Percentiles rank a stretch among this genome's conserved stretches.
Conservation (phyloP, 768 basidiomycete species). For the Auriculariales sp. region DNA sequence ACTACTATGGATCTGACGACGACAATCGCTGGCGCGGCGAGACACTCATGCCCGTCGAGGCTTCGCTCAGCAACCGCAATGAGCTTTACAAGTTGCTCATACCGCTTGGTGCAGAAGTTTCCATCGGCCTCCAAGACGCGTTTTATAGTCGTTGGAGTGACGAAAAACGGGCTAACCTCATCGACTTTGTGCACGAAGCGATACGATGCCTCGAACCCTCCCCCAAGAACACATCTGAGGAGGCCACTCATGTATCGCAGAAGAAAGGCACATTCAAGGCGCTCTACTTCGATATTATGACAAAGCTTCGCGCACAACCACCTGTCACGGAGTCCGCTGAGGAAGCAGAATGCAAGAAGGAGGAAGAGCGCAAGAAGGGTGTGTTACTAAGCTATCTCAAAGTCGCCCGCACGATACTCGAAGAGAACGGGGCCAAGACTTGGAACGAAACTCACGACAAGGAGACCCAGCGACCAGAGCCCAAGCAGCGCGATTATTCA, state of each 20-base stretch:
- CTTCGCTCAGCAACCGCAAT: constrained; percentile 11
- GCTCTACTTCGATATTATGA: too few relatives aligned
- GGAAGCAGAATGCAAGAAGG: not conserved
- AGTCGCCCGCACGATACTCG: constrained; percentile 20
- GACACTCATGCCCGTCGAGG: constrained; percentile 13
- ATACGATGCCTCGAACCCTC: constrained; percentile 6
- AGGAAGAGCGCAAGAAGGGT: constrained; percentile 11
- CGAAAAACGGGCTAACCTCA: constrained; percentile 3
- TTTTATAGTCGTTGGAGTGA: not conserved
- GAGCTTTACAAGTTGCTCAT: constrained; percentile 16
- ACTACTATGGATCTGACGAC: not conserved
- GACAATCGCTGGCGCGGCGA: not conserved
- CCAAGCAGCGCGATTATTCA: constrained; percentile 16
- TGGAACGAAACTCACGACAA: constrained; percentile 27
- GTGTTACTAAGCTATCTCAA: constrained; percentile 18
- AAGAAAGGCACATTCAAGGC: too few relatives aligned
- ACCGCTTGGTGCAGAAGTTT: constrained; percentile 14
- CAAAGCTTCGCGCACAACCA: too few relatives aligned
- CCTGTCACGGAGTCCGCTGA: too few relatives aligned
- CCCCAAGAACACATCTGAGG: not conserved
- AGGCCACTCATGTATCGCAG: too few relatives aligned
- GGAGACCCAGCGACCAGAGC: constrained; percentile 5
- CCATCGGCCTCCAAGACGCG: constrained; percentile 2
- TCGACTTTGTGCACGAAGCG: constrained; percentile 11
- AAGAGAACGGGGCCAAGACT: constrained; percentile 23